These are phyloP conservation scores for Xerocomus minutiporus DNA, from an alignment of 1,284 basidiomycete genomes.

Conservation along the genomic window DNA sequence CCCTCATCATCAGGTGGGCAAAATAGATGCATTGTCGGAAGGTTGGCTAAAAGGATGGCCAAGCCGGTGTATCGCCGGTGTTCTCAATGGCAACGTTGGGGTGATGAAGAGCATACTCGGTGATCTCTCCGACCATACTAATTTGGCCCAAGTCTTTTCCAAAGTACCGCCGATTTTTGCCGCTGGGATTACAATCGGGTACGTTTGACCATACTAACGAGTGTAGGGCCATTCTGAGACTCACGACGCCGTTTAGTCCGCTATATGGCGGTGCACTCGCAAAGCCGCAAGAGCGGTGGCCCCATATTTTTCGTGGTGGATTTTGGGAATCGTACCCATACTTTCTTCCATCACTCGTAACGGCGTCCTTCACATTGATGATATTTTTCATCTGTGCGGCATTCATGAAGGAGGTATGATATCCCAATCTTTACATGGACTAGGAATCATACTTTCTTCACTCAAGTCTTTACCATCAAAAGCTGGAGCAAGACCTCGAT, in stretches of 20 bases:
- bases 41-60: neutral
- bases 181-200: neutral
- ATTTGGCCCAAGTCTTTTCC: neutral
- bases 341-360: neutral
- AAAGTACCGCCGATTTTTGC: neutral
- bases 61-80: neutral
- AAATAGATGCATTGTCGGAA: neutral
- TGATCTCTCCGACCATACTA: neutral
- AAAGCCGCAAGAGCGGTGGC: neutral
- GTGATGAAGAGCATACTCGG: slow-evolving; percentile 1
- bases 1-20: neutral
- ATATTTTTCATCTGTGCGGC: neutral
- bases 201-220: neutral
- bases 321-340: neutral
- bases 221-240: neutral
- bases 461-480: neutral
- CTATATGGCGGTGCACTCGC: neutral
- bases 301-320: neutral
- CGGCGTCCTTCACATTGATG: neutral
- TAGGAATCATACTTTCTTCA: neutral
- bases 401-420: neutral
- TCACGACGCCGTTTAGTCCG: neutral
- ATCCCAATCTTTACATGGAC: neutral
- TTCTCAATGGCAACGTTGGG: neutral
- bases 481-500: neutral